Evolutionary conservation across 2,329 filamentous ascomycete species (phyloP).

Genomic region (Lomentospora prolificans): DNA sequence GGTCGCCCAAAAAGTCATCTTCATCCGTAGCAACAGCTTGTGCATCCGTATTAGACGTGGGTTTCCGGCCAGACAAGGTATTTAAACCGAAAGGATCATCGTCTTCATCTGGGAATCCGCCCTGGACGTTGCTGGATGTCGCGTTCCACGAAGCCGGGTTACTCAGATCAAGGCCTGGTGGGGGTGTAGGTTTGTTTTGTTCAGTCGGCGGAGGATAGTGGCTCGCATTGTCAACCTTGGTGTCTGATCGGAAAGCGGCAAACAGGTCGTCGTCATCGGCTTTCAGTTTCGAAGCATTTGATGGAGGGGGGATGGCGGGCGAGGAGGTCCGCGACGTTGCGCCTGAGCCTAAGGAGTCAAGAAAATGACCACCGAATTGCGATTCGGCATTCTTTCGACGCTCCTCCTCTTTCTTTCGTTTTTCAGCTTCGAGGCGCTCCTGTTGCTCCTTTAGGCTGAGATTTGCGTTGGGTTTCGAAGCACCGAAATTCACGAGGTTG

Average conservation of each 20-base stretch:
- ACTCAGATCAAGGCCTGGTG: constrained; percentile 38
- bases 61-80: constrained; percentile 20
- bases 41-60: neutral
- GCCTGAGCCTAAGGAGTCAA: constrained; percentile 59
- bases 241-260: constrained; percentile 56
- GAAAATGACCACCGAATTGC: constrained; percentile 71
- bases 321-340: constrained; percentile 37
- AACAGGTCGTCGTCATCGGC: constrained; percentile 54
- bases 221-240: constrained; percentile 57
- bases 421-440: constrained; percentile 54
- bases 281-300: constrained; percentile 20
- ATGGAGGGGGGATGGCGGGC: constrained; percentile 23
- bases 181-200: constrained; percentile 22
- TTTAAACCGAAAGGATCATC: constrained; percentile 83
- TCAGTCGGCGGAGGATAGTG: constrained; percentile 44
- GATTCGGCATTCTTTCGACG: constrained; percentile 60
- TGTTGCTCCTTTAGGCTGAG: constrained; percentile 72
- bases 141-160: constrained; percentile 44
- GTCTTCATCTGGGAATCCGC: constrained; percentile 51
- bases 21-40: constrained; percentile 33
- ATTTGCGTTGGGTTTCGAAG: constrained; percentile 54
- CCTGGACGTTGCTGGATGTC: constrained; percentile 20
- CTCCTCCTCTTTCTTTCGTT: constrained; percentile 64
- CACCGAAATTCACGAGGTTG: constrained; percentile 55
- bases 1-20: constrained; percentile 56